Percentiles rank a stretch among this genome's conserved stretches.
Conservation (phyloP, 2,329 filamentous ascomycete species). For the Hymenoscyphus salicellus region DNA sequence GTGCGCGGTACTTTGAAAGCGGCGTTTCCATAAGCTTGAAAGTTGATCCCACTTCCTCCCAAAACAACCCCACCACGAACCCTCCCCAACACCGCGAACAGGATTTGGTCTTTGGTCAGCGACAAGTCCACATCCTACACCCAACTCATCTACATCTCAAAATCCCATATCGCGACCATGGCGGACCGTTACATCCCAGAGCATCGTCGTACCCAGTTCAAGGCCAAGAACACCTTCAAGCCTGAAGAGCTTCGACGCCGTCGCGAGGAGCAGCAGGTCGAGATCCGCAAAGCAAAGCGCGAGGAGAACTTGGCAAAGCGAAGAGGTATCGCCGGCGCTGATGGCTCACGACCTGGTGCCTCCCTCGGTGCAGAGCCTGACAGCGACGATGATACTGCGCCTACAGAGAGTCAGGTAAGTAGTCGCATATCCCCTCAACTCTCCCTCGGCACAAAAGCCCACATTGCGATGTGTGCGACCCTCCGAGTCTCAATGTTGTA, state of each 20-base stretch:
- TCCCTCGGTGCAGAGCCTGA: conserved; percentile 85
- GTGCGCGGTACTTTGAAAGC: not conserved
- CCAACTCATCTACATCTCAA: conserved; percentile 13
- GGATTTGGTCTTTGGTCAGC: conserved; percentile 18
- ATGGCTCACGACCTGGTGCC: conserved; percentile 71
- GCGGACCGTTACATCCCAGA: conserved; percentile 99
- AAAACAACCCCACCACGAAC: conserved; percentile 12
- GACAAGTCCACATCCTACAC: conserved; percentile 15
- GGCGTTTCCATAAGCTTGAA: conserved; percentile 17
- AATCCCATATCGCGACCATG: conserved; percentile 53
- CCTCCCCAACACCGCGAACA: conserved; percentile 12
- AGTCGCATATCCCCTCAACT: conserved; percentile 13
- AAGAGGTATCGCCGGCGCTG: conserved; percentile 83
- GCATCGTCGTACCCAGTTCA: conserved; percentile 98
- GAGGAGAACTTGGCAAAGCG: conserved; percentile 99
- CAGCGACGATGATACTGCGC: conserved; percentile 94
- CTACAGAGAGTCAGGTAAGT: conserved; percentile 93
- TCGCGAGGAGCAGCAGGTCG: conserved; percentile 97
- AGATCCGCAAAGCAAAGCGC: conserved; percentile 97
- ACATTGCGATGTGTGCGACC: conserved; percentile 1
- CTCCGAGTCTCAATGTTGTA: not conserved
- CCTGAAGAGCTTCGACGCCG: conserved; percentile 97
- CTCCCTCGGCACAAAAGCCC: not conserved
- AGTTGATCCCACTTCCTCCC: conserved; percentile 22
- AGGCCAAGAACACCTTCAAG: conserved; percentile 99